A percentile compares a stretch with the other conserved stretches of the same genome.
Conservation (phyloP, 148 eudicot species). For the Rhododendron kiyosumense region DNA sequence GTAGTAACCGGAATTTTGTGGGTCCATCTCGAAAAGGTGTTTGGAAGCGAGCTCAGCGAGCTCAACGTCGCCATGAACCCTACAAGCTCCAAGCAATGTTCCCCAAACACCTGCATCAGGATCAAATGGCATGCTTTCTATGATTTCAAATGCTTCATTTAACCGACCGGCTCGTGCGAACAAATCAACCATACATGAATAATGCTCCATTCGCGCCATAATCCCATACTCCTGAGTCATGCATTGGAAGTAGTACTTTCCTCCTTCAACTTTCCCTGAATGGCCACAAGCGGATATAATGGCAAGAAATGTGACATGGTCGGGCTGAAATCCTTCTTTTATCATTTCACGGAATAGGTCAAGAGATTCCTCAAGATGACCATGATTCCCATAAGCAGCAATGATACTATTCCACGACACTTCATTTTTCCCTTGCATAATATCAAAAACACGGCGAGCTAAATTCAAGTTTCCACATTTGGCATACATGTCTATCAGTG, state of each 20-base stretch:
- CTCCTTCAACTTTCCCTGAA: background rate
- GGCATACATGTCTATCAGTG: constrained; percentile 1
- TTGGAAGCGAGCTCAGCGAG: background rate
- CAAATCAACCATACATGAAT: background rate
- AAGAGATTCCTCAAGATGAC: background rate
- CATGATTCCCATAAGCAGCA: background rate
- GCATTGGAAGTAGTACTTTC: background rate
- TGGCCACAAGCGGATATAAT: background rate
- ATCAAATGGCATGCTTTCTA: background rate
- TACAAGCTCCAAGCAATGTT: background rate
- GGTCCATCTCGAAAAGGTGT: background rate
- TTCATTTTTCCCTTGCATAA: background rate
- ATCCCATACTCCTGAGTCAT: background rate
- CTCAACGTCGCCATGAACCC: background rate
- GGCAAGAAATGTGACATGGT: background rate
- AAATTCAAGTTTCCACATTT: background rate
- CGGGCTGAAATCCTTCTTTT: background rate
- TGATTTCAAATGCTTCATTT: background rate
- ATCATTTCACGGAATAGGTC: background rate
- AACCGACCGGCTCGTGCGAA: background rate
- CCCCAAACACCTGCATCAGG: background rate
- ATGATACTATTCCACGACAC: background rate
- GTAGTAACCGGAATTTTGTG: background rate
- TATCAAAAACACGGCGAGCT: background rate
- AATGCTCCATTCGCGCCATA: background rate